These are phyloP conservation scores for Medicago ruthenica DNA, from an alignment of 306 rosid species.

Conservation along the genomic window DNA sequence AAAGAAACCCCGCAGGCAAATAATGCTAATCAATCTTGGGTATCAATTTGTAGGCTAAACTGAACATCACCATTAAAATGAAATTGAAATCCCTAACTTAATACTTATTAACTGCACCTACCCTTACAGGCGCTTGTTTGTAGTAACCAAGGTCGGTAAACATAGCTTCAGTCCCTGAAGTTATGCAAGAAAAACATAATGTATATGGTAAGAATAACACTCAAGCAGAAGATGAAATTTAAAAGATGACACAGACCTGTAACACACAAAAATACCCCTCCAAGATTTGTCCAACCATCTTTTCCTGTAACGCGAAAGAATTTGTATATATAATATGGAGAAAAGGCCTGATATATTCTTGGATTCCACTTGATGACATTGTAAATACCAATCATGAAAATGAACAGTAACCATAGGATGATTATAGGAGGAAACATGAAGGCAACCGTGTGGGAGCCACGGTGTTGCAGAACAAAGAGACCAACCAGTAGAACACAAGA, in stretches of 20 bases:
- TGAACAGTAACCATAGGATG: slow-evolving; percentile 73
- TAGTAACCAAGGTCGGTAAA: slow-evolving; percentile 83
- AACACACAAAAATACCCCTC: slow-evolving; percentile 75
- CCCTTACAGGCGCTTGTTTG: slow-evolving; percentile 71
- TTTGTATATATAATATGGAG: slow-evolving; percentile 76
- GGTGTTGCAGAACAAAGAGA: slow-evolving; percentile 80
- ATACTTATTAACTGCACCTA: slow-evolving; percentile 49
- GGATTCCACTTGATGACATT: slow-evolving; percentile 82
- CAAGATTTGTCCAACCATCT: slow-evolving; percentile 81
- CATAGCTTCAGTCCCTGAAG: slow-evolving; percentile 84
- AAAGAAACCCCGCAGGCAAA: slow-evolving; percentile 30
- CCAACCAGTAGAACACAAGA: slow-evolving; percentile 73
- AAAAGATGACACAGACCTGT: slow-evolving; percentile 62
- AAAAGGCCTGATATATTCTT: slow-evolving; percentile 74
- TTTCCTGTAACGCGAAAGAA: slow-evolving; percentile 73
- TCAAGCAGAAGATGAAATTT: slow-evolving; percentile 35
- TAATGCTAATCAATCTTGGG: slow-evolving; percentile 21
- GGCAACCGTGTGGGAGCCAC: slow-evolving; percentile 77
- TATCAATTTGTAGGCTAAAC: slow-evolving; percentile 35
- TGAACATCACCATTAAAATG: slow-evolving; percentile 36
- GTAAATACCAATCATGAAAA: slow-evolving; percentile 73
- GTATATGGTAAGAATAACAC: slow-evolving; percentile 32
- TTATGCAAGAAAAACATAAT: slow-evolving; percentile 46
- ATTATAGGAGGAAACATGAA: slow-evolving; percentile 75
- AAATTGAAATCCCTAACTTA: slow-evolving; percentile 35